Evolutionary conservation across 179 eudicot species (phyloP).

Genomic region (Gypsophila paniculata): DNA sequence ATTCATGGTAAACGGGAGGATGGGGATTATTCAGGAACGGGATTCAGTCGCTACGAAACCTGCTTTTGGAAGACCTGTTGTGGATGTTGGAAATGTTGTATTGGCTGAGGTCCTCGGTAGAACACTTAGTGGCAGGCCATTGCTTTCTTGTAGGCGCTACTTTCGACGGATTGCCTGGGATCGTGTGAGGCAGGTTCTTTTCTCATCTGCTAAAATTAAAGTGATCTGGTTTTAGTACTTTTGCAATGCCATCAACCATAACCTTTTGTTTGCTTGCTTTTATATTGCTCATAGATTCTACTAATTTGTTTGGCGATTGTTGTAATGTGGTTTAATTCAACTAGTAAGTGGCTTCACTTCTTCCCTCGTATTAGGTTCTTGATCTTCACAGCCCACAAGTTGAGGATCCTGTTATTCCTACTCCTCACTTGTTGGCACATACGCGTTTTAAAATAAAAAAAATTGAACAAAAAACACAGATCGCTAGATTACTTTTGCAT

Average conservation of each 20-base stretch:
- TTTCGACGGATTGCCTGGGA: slow-evolving; percentile 86
- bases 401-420: not conserved
- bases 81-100: slow-evolving; percentile 79
- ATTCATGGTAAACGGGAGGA: slow-evolving; percentile 65
- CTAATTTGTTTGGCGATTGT: too few species aligned
- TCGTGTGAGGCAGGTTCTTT: slow-evolving; percentile 99
- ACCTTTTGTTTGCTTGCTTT: not conserved
- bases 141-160: slow-evolving; percentile 66
- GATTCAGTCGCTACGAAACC: slow-evolving; percentile 47
- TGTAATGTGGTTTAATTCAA: too few species aligned
- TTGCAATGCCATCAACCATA: not conserved
- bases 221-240: not conserved
- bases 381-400: not conserved
- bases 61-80: slow-evolving; percentile 65
- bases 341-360: too few species aligned
- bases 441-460: too few species aligned
- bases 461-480: too few species aligned
- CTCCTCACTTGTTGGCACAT: not conserved
- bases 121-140: slow-evolving; percentile 90
- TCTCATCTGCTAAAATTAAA: slow-evolving; percentile 27
- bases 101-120: slow-evolving; percentile 95
- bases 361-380: too few species aligned
- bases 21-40: slow-evolving; percentile 60
- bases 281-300: not conserved
- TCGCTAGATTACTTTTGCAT: too few species aligned